These are phyloP conservation scores for Bisporella sp. DNA, from an alignment of 2,329 filamentous ascomycete species.

Conservation along the genomic window DNA sequence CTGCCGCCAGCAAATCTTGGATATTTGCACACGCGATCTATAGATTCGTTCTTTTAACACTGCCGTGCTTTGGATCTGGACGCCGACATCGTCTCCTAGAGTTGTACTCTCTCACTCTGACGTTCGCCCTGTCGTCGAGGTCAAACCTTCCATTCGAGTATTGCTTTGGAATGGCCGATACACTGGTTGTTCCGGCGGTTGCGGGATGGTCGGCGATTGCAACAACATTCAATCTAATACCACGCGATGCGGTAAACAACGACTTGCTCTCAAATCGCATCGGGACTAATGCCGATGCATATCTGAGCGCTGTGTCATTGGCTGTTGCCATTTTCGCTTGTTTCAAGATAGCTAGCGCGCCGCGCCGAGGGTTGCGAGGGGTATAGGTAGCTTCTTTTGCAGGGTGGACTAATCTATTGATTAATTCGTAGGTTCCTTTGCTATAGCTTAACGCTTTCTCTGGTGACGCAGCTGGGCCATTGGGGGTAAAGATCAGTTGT, in stretches of 20 bases:
- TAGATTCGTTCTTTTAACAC: slow-evolving; percentile 20
- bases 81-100: slow-evolving; percentile 21
- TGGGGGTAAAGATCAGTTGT: too few species aligned
- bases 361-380: slow-evolving; percentile 1
- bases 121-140: slow-evolving; percentile 7
- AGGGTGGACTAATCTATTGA: slow-evolving; percentile 2
- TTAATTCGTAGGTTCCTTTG: background rate
- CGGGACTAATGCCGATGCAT: slow-evolving; percentile 8
- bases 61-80: slow-evolving; percentile 20
- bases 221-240: slow-evolving; percentile 12
- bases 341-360: slow-evolving; percentile 10
- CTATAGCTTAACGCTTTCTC: background rate
- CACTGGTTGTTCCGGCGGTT: slow-evolving; percentile 10
- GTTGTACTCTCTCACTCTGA: slow-evolving; percentile 14
- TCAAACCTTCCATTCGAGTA: slow-evolving; percentile 12
- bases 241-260: slow-evolving; percentile 7
- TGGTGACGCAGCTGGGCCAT: background rate
- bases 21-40: slow-evolving; percentile 22
- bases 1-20: slow-evolving; percentile 21
- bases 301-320: slow-evolving; percentile 8
- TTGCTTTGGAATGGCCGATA: slow-evolving; percentile 14
- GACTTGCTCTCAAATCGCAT: slow-evolving; percentile 6
- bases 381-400: slow-evolving; percentile 6
- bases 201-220: slow-evolving; percentile 12
- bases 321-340: slow-evolving; percentile 11